Evolutionary conservation across 1,139 yeast genomes (phyloP).

Genomic region (Kurtzmaniella quercitrusa): DNA sequence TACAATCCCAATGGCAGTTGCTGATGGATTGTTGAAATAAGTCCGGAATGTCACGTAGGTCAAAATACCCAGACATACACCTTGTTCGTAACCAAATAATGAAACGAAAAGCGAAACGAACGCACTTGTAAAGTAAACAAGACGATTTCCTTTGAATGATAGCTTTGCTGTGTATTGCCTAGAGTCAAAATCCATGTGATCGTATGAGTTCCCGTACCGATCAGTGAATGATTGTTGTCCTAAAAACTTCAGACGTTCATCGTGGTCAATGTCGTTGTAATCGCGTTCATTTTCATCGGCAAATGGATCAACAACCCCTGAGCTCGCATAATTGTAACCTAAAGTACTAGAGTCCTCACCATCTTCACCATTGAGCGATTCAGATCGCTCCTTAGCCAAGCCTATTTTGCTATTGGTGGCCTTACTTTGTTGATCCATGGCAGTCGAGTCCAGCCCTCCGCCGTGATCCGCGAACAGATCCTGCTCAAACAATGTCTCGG

Average conservation of each 20-base stretch:
- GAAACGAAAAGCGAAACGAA: slow-evolving; percentile 84
- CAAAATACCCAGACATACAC: slow-evolving; percentile 78
- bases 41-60: slow-evolving; percentile 42
- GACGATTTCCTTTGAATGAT: slow-evolving; percentile 35
- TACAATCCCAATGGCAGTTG: slow-evolving; percentile 46
- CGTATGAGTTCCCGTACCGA: slow-evolving; percentile 34
- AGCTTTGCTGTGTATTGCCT: slow-evolving; percentile 30
- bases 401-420: not conserved
- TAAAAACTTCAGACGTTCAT: not conserved
- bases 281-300: not conserved
- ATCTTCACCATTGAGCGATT: not conserved
- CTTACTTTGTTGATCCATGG: not conserved
- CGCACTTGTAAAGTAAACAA: slow-evolving; percentile 72
- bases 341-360: not conserved
- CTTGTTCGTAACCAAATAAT: slow-evolving; percentile 87
- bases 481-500: not conserved
- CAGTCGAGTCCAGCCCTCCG: not conserved
- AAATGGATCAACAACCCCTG: not conserved
- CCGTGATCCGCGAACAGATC: not conserved
- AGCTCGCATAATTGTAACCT: not conserved
- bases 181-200: slow-evolving; percentile 36
- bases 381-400: not conserved
- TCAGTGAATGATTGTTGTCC: slow-evolving; percentile 14
- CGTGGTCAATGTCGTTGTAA: not conserved
- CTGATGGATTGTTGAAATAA: slow-evolving; percentile 43